Evolutionary conservation across 2,329 filamentous ascomycete genomes (phyloP).

Genomic region (Monosporascus sp.): DNA sequence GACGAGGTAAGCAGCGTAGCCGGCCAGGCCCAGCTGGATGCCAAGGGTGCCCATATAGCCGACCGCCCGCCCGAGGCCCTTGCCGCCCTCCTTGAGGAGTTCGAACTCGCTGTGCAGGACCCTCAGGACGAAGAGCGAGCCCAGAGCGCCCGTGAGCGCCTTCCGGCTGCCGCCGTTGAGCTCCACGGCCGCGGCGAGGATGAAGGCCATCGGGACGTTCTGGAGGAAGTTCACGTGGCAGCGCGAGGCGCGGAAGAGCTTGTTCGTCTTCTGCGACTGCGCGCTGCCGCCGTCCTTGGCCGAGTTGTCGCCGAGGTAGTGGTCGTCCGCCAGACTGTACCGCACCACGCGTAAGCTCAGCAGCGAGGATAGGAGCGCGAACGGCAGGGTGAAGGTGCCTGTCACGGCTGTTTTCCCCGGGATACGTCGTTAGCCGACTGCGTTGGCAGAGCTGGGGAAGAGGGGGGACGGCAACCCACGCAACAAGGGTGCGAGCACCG

Average conservation of each 20-base stretch:
- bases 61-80: constrained; percentile 20
- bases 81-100: constrained; percentile 12
- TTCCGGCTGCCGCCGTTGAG: constrained; percentile 25
- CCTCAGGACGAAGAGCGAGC: constrained; percentile 20
- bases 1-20: constrained; percentile 23
- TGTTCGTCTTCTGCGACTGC: constrained; percentile 9
- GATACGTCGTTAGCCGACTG: not conserved
- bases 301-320: constrained; percentile 23
- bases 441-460: not conserved
- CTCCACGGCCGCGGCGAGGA: constrained; percentile 24
- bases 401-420: constrained; percentile 19
- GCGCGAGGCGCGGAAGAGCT: constrained; percentile 20
- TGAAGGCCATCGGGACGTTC: constrained; percentile 26
- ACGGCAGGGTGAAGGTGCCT: constrained; percentile 24
- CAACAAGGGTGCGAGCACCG: constrained; percentile 13
- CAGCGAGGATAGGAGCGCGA: constrained; percentile 25
- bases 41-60: constrained; percentile 24
- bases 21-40: constrained; percentile 18
- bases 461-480: constrained; percentile 7
- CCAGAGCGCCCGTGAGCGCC: constrained; percentile 16
- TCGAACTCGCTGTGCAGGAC: constrained; percentile 24
- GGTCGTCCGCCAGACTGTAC: constrained; percentile 18
- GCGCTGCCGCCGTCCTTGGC: constrained; percentile 5
- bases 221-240: constrained; percentile 26
- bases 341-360: constrained; percentile 22